A percentile compares a stretch with the other conserved stretches of the same genome.
Conservation (phyloP, 352 stramenopile genomes). For the Pythium scleroteichum region DNA sequence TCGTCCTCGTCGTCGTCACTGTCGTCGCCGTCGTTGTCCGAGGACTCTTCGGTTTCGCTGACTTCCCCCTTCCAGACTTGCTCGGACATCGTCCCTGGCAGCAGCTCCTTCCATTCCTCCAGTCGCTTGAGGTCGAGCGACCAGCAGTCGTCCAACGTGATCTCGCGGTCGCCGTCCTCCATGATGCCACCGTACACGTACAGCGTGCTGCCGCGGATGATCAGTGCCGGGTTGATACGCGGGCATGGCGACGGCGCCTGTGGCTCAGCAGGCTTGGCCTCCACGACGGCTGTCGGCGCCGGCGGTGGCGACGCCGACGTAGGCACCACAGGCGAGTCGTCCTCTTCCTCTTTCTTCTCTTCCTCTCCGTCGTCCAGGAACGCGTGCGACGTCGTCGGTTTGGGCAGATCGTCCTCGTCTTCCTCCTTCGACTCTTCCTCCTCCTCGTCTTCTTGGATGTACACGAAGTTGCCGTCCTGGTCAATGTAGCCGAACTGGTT, state of each 20-base stretch:
- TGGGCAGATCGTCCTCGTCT: conserved; percentile 8
- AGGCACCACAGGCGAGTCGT: conserved; percentile 14
- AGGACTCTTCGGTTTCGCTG: conserved; percentile 86
- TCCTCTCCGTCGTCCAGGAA: conserved; percentile 28
- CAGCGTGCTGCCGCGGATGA: conserved; percentile 88
- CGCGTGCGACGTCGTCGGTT: background rate
- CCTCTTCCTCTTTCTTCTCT: conserved; percentile 32
- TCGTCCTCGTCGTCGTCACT: conserved; percentile 59
- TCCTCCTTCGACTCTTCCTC: conserved; percentile 43
- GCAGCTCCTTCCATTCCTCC: conserved; percentile 92
- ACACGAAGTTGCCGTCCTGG: conserved; percentile 94
- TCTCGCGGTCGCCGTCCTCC: conserved; percentile 93
- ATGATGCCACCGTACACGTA: conserved; percentile 95
- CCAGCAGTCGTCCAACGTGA: conserved; percentile 96
- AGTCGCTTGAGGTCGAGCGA: conserved; percentile 92
- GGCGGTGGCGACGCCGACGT: background rate
- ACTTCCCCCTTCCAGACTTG: conserved; percentile 91
- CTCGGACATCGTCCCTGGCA: conserved; percentile 91
- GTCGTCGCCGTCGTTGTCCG: conserved; percentile 76
- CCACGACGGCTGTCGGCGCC: background rate
- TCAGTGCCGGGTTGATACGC: conserved; percentile 86
- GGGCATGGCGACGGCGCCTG: conserved; percentile 57
- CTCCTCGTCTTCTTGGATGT: conserved; percentile 90
- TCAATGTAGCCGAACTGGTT: conserved; percentile 97
- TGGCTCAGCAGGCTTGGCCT: conserved; percentile 24